Conservation (phyloP, 2,329 filamentous ascomycete genomes). For the Colletotrichum agaves region DNA sequence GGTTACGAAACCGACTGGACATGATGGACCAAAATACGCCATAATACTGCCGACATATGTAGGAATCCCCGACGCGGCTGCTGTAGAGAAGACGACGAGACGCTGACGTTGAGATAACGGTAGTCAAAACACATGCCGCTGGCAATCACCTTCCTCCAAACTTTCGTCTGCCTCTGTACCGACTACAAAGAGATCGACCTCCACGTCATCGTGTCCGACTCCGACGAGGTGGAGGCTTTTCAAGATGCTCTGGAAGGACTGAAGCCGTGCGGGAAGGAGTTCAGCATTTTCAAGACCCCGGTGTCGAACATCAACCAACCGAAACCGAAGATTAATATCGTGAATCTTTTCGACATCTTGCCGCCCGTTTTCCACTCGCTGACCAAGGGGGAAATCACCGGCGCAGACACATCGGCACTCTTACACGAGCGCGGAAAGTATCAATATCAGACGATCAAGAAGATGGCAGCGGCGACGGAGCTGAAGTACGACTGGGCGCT, state of each 20-base stretch:
- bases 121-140: constrained; percentile 15
- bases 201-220: constrained; percentile 18
- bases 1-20: not conserved
- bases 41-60: constrained; percentile 30
- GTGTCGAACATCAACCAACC: constrained; percentile 5
- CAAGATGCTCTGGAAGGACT: constrained; percentile 1
- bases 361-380: not conserved
- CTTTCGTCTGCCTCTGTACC: constrained; percentile 25
- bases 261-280: constrained; percentile 4
- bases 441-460: constrained; percentile 30
- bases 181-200: constrained; percentile 24
- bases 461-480: constrained; percentile 16
- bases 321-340: constrained; percentile 9
- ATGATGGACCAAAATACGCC: not conserved
- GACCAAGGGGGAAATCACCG: not conserved
- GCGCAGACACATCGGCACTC: constrained; percentile 15
- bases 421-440: constrained; percentile 11
- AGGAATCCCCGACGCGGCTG: not conserved
- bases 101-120: not conserved
- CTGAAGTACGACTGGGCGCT: constrained; percentile 26
- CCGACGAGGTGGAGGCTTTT: not conserved
- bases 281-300: constrained; percentile 20
- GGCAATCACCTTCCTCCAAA: constrained; percentile 21
- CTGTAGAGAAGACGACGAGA: not conserved
- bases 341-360: constrained; percentile 26